Conservation (phyloP, 441 rosid species). For the Euphorbia schlechtendalii region DNA sequence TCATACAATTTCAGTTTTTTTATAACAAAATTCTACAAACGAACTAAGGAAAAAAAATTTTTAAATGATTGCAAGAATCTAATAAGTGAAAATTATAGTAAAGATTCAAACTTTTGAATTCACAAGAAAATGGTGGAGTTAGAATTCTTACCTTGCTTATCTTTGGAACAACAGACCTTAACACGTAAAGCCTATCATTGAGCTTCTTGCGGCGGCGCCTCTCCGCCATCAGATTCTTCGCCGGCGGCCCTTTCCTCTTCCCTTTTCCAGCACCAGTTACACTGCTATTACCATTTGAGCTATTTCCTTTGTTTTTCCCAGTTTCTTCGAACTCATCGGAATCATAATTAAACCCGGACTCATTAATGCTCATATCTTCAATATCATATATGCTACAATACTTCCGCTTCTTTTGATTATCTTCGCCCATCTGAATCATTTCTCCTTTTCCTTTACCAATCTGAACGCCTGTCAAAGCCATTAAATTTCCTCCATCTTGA, state of each 20-base stretch:
- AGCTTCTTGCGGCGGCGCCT: conserved; percentile 71
- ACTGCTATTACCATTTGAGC: conserved; percentile 42
- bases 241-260: conserved; percentile 62
- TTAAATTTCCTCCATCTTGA: conserved; percentile 30
- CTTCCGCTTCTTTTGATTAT: conserved; percentile 33
- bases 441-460: conserved; percentile 39
- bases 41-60: neutral
- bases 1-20: conserved; percentile 20
- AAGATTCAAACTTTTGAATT: conserved; percentile 16
- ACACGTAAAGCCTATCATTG: conserved; percentile 65
- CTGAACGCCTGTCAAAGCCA: conserved; percentile 26
- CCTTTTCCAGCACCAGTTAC: conserved; percentile 46
- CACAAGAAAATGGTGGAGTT: conserved; percentile 27
- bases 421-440: conserved; percentile 24
- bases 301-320: conserved; percentile 37
- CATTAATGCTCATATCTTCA: conserved; percentile 48
- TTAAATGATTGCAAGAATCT: conserved; percentile 21
- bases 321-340: conserved; percentile 53
- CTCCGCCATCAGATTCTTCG: conserved; percentile 72
- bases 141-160: conserved; percentile 61
- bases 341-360: conserved; percentile 49
- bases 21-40: too few relatives aligned
- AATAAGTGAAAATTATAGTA: neutral
- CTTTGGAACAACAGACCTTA: conserved; percentile 67
- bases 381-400: conserved; percentile 24